Base-by-base conservation (phyloP, 1,139 yeast genomes). In the Pichia sp. region DNA sequence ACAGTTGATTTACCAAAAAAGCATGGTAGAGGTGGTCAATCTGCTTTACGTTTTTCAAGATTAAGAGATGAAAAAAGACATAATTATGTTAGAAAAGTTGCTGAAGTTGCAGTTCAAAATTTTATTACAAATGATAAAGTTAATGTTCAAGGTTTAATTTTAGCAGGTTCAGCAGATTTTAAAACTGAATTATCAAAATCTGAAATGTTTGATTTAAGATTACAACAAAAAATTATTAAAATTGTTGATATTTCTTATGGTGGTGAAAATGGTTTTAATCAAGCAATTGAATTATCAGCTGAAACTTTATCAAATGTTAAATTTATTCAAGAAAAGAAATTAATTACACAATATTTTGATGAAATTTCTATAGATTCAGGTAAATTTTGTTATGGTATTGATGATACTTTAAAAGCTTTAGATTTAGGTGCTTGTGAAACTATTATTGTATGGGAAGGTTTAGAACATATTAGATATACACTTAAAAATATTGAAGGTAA, bases 1-100 rank as follows among this genome's bases (percentile, higher is more conserved):
- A 84, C 96, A 3, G 98, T 92, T 49, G 98, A 92, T 67, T 76
- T 92, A 62, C 98, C 98, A 57, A 92, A 92, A 73, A 92, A 92
- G 86, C 98, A 92, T 74, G 98, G 98, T 60, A 86, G 98, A 77
- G 98, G 98, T 85, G 98, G 98, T 83, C 98, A 92, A 74, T 92
- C 98, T 51, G 98, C 98, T 39, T 66, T 92, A 57, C 97, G 98
- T 87, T 92, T 92, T 74, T 85, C 97, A 38, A 90, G 98, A 76
- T 78, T 92, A 67, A 86, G 98, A 79, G 98, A 92, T 59, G 98
- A 94, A 71, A 92, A 92, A 68, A 87, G 98, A 74, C 98, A 94
- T 69, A 92, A 92, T 68, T 92, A 92, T 70, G 95, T 92, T 50
- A 81, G 98, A 70, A 92, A 92, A 65, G 98, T 92, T 39, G 96